Evolutionary conservation across 768 basidiomycete genomes (phyloP).

Genomic region (Calvatia gigantea): DNA sequence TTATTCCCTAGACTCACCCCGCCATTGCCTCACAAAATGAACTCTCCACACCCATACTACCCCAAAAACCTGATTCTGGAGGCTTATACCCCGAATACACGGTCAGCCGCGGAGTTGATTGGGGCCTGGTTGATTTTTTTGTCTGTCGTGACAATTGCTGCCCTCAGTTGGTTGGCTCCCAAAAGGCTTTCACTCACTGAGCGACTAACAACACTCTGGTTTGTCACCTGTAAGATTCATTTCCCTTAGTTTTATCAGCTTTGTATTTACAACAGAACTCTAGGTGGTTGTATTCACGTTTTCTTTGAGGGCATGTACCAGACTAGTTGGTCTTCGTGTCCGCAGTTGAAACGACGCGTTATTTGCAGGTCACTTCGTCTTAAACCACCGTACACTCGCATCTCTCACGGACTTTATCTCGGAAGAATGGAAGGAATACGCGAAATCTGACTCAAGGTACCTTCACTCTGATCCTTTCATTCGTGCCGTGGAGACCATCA

Average conservation of each 20-base stretch:
- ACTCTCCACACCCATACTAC: constrained; percentile 10
- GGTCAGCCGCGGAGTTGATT: constrained; percentile 5
- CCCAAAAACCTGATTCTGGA: neutral
- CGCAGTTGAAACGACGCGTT: neutral
- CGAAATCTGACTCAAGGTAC: constrained; percentile 14
- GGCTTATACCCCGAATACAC: constrained; percentile 10
- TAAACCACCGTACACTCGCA: constrained; percentile 9
- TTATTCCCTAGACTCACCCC: too few relatives aligned
- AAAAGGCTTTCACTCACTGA: constrained; percentile 5
- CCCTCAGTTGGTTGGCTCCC: constrained; percentile 9
- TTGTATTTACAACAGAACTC: neutral
- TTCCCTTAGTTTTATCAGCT: too few relatives aligned
- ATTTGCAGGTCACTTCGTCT: constrained; percentile 11
- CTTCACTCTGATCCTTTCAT: constrained; percentile 13
- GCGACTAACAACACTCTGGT: constrained; percentile 11
- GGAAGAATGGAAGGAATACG: constrained; percentile 16
- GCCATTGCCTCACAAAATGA: too few relatives aligned
- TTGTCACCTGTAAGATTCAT: constrained; percentile 3
- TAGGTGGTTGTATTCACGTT: constrained; percentile 14
- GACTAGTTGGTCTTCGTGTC: too few relatives aligned
- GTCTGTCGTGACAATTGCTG: neutral
- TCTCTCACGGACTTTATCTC: constrained; percentile 10
- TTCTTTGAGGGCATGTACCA: constrained; percentile 9
- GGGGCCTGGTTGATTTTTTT: constrained; percentile 8
- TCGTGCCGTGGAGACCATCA: constrained; percentile 7